Base-by-base conservation (phyloP, 768 basidiomycete species). In the Boletus patriciae region DNA sequence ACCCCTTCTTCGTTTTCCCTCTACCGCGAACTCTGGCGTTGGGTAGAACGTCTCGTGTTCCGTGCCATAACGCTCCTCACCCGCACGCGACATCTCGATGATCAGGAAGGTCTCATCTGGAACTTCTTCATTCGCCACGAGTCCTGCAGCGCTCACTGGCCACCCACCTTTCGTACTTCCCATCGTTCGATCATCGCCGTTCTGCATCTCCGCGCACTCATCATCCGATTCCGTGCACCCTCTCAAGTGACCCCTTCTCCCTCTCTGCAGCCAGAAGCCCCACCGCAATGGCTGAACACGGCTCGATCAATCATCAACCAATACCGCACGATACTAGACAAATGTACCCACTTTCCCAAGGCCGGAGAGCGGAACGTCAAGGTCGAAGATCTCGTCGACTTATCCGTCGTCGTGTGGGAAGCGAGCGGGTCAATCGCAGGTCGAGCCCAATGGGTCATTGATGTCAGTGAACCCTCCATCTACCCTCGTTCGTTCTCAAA, bases 21-120 rank as follows among this genome's bases (percentile, higher is more conserved):
- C 45, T 85, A 89, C 53, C 87, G 88, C 8, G 94, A 98, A 64
- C 78, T 95, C 11, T 94, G 92, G 79, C 80, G 93, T 48, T 94
- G 91, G 90, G 77, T 83, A 3, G 92, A 96, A 63, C 80, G 85
- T 19, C 78, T 92, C 23, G 75, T 94, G n/a, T 89, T 90, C 77
- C 82, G 94, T n/a, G 86, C 85, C 3, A 79, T 90, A 42, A 74
- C 90, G 2, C 71, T 93, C 0, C 81, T 85, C 16, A 75, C 90
- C 4, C 78, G 79, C 15, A 72, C 74, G 0, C 75, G 73, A 15
- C 62, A 65, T 54, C 67, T 68, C 11, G 73, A 77, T 46, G 74
- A 78, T 50, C 52, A 62, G 7, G 64, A 66, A 21, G 71, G 74
- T 44, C 75, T 75, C 11, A 67, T 88, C n/a, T 89, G 86, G 86